phyloP scores from a whole-genome alignment of 1,284 basidiomycete genomes.

The Pterulicium gracile region DNA sequence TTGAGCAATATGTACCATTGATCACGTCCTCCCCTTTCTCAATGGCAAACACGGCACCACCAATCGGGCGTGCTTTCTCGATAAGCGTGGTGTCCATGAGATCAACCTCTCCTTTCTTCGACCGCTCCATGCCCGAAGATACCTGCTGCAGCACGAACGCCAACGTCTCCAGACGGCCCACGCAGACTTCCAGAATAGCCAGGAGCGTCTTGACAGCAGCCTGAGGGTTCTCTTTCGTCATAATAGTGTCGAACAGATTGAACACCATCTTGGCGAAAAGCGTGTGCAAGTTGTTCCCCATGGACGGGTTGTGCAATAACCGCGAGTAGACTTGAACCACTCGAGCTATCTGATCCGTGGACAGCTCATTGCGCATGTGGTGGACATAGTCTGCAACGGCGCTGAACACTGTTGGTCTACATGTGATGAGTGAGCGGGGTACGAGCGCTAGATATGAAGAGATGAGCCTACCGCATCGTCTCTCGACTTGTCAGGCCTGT shows the following conservation, averaged over 20 bases:
- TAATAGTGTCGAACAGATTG: conserved; percentile 79
- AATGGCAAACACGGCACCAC: conserved; percentile 59
- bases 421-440: conserved; percentile 4
- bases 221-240: conserved; percentile 60
- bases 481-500: conserved; percentile 76
- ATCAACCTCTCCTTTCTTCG: conserved; percentile 35
- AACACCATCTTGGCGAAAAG: conserved; percentile 93
- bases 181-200: conserved; percentile 75
- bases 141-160: conserved; percentile 57
- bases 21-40: conserved; percentile 72
- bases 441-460: conserved; percentile 9
- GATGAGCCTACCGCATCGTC: conserved; percentile 50
- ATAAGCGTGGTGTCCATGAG: conserved; percentile 44
- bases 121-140: conserved; percentile 31
- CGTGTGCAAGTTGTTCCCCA: conserved; percentile 78
- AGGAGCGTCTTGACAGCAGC: conserved; percentile 60
- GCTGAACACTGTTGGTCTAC: conserved; percentile 77
- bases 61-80: conserved; percentile 73
- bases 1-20: conserved; percentile 38
- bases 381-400: conserved; percentile 92
- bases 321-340: conserved; percentile 84
- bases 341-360: conserved; percentile 66
- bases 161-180: conserved; percentile 83
- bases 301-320: conserved; percentile 83
- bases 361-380: conserved; percentile 81